Percentiles rank a stretch among this genome's conserved stretches.
Conservation (phyloP, 495 filamentous ascomycete genomes). For the Aspergillus egyptiacus region DNA sequence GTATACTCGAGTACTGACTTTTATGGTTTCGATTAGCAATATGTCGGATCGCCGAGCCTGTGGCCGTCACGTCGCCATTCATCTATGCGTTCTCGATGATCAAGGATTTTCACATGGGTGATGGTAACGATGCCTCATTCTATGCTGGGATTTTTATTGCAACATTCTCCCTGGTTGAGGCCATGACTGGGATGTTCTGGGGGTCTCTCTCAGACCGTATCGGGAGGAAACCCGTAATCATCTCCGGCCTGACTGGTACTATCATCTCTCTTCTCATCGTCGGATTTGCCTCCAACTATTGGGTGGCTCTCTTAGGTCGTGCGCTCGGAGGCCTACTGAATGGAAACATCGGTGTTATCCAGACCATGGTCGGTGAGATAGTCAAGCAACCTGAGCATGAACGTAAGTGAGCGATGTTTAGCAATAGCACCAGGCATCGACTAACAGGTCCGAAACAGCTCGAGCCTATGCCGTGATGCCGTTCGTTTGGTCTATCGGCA, state of each 20-base stretch:
- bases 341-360: conserved; percentile 83
- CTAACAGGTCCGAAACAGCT: conserved; percentile 38
- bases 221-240: conserved; percentile 76
- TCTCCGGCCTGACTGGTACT: conserved; percentile 74
- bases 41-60: conserved; percentile 80
- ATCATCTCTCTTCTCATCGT: conserved; percentile 74
- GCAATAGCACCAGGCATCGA: no score
- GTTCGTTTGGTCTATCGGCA: conserved; percentile 82
- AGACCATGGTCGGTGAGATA: conserved; percentile 87
- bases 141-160: conserved; percentile 82
- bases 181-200: conserved; percentile 79
- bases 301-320: conserved; percentile 67
- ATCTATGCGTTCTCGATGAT: conserved; percentile 85
- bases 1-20: background rate
- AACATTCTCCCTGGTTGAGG: conserved; percentile 75
- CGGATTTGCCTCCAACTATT: conserved; percentile 75
- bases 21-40: conserved; percentile 40
- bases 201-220: conserved; percentile 73
- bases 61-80: conserved; percentile 81
- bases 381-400: conserved; percentile 76
- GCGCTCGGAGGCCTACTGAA: conserved; percentile 76
- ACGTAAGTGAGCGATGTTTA: conserved; percentile 46
- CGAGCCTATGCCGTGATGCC: conserved; percentile 80
- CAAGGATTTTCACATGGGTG: conserved; percentile 63
- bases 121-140: conserved; percentile 66